A percentile compares a stretch with the other conserved stretches of the same genome.
Conservation (phyloP, 768 basidiomycete genomes). For the Termitomyces sp. region DNA sequence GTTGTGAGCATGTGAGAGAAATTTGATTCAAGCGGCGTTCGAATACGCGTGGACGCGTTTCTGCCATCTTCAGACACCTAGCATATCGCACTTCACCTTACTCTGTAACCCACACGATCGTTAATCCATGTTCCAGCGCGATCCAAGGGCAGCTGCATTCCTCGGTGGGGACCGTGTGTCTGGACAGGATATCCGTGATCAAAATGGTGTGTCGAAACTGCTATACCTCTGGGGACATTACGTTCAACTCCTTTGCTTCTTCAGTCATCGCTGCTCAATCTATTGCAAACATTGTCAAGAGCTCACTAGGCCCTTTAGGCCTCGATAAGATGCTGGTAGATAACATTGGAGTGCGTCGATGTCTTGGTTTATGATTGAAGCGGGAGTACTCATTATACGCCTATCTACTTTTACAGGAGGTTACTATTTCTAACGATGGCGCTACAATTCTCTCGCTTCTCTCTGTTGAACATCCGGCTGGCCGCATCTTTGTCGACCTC, state of each 20-base stretch:
- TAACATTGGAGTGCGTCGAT: constrained; percentile 83
- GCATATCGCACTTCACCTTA: constrained; percentile 1
- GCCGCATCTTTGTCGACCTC: constrained; percentile 95
- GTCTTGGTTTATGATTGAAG: not conserved
- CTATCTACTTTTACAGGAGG: constrained; percentile 59
- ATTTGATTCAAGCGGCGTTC: constrained; percentile 20
- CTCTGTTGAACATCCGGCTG: constrained; percentile 95
- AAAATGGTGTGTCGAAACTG: constrained; percentile 68
- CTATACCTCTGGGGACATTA: not conserved
- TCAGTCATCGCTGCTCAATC: constrained; percentile 92
- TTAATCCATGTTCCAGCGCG: constrained; percentile 76
- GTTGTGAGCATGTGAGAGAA: not conserved
- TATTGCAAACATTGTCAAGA: constrained; percentile 97
- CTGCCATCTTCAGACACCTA: constrained; percentile 4
- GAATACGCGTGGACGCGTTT: constrained; percentile 24
- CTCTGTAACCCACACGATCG: constrained; percentile 7
- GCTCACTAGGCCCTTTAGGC: constrained; percentile 91
- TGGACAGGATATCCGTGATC: constrained; percentile 94
- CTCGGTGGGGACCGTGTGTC: constrained; percentile 91
- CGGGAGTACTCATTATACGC: constrained; percentile 3
- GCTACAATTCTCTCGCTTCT: constrained; percentile 96
- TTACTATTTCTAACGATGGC: constrained; percentile 99
- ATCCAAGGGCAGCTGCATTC: constrained; percentile 89
- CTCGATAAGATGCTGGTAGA: constrained; percentile 98
- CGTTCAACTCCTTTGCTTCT: constrained; percentile 8